Evolutionary conservation across 2,329 filamentous ascomycete genomes (phyloP).

Genomic region (Colletotrichum truncatum): DNA sequence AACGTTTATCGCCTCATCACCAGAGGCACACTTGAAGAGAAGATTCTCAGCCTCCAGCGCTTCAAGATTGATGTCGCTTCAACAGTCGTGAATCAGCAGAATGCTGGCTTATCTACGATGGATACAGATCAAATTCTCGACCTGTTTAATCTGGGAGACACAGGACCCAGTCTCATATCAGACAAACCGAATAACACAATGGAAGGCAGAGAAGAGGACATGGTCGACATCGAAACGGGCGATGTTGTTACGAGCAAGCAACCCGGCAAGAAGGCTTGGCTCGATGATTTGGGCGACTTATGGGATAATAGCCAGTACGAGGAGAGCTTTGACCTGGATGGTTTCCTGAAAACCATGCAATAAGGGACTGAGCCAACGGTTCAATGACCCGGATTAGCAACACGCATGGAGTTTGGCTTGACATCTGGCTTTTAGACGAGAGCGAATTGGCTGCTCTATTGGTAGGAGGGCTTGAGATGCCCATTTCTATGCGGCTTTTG

Average conservation of each 20-base stretch:
- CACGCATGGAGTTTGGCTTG: constrained; percentile 27
- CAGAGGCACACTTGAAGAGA: constrained; percentile 94
- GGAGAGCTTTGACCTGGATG: constrained; percentile 96
- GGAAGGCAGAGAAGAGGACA: constrained; percentile 79
- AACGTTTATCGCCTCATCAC: constrained; percentile 98
- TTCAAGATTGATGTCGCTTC: constrained; percentile 99
- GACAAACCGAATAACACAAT: constrained; percentile 67
- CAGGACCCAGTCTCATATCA: constrained; percentile 71
- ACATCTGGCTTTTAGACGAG: constrained; percentile 22
- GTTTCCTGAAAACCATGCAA: constrained; percentile 95
- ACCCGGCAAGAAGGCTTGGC: constrained; percentile 94
- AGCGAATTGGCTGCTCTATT: constrained; percentile 14
- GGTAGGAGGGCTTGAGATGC: neutral
- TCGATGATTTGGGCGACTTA: constrained; percentile 93
- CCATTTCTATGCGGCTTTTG: constrained; percentile 9
- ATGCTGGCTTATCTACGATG: constrained; percentile 93
- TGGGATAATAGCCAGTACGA: constrained; percentile 99
- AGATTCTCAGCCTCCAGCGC: constrained; percentile 96
- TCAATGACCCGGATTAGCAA: neutral
- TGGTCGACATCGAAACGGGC: constrained; percentile 92
- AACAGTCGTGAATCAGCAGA: constrained; percentile 99
- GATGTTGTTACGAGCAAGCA: constrained; percentile 83
- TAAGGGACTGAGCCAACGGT: constrained; percentile 35
- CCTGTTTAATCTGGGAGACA: constrained; percentile 90
- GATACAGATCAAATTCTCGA: constrained; percentile 98